Percentiles rank a stretch among this genome's conserved stretches.
Conservation (phyloP, 495 filamentous ascomycete species). For the Podospora sp. region DNA sequence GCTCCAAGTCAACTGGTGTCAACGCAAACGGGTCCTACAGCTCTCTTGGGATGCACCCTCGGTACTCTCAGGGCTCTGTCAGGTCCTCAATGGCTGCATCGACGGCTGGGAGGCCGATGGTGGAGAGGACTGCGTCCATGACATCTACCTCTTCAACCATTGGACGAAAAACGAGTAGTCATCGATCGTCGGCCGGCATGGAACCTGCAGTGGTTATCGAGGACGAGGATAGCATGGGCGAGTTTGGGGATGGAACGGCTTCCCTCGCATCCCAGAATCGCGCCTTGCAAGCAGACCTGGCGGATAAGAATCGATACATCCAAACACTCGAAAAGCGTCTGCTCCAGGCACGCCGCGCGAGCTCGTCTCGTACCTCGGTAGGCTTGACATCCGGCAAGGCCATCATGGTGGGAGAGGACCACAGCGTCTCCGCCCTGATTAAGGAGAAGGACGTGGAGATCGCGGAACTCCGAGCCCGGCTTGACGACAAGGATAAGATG, state of each 20-base stretch:
- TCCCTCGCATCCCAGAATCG: constrained; percentile 78
- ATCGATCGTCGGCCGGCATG: constrained; percentile 47
- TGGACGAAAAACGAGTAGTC: constrained; percentile 47
- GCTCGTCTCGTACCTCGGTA: constrained; percentile 80
- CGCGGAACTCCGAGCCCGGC: constrained; percentile 78
- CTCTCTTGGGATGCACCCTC: constrained; percentile 68
- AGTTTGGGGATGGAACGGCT: constrained; percentile 87
- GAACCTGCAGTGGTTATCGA: constrained; percentile 47
- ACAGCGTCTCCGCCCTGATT: constrained; percentile 65
- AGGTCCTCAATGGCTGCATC: constrained; percentile 76
- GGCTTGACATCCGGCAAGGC: constrained; percentile 62
- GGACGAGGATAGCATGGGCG: constrained; percentile 74
- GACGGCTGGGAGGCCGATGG: constrained; percentile 57
- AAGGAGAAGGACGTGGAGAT: constrained; percentile 95
- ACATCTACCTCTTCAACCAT: constrained; percentile 63
- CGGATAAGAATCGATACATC: constrained; percentile 96
- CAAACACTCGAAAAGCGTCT: constrained; percentile 88
- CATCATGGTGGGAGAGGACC: constrained; percentile 66
- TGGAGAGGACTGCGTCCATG: constrained; percentile 67
- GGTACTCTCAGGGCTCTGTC: constrained; percentile 60
- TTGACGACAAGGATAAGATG: constrained; percentile 98
- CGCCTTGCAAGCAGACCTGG: constrained; percentile 88
- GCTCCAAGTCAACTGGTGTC: constrained; percentile 92
- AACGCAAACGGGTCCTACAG: constrained; percentile 75
- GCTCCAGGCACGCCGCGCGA: constrained; percentile 87